Evolutionary conservation across 768 basidiomycete species (phyloP).

Genomic region (Russula ochroleuca): DNA sequence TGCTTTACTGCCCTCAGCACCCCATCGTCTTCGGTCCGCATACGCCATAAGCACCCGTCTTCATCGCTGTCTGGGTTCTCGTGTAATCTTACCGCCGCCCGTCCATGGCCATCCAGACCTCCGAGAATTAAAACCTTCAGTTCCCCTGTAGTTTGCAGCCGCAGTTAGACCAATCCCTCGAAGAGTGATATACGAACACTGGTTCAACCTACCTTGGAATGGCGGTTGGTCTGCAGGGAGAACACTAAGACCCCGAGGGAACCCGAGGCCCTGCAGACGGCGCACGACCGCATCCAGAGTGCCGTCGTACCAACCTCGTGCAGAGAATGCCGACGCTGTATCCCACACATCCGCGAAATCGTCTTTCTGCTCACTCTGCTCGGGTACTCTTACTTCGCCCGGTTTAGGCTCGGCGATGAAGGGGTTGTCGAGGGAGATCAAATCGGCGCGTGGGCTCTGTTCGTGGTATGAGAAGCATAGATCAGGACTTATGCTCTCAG

Average conservation of each 20-base stretch:
- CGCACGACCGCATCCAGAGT: slow-evolving; percentile 52
- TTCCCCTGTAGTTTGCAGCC: slow-evolving; percentile 46
- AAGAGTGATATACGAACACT: neutral
- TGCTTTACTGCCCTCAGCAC: slow-evolving; percentile 46
- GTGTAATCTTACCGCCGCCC: slow-evolving; percentile 51
- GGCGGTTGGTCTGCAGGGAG: slow-evolving; percentile 52
- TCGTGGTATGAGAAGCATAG: neutral
- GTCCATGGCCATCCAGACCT: slow-evolving; percentile 18
- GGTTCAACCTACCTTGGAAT: slow-evolving; percentile 49
- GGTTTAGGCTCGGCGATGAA: slow-evolving; percentile 47
- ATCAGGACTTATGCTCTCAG: neutral
- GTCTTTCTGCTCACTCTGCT: slow-evolving; percentile 27
- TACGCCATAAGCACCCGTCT: slow-evolving; percentile 66
- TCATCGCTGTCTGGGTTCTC: slow-evolving; percentile 50
- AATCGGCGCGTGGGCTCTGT: slow-evolving; percentile 45
- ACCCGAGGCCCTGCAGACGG: slow-evolving; percentile 47
- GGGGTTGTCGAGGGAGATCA: slow-evolving; percentile 73
- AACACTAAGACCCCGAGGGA: slow-evolving; percentile 40
- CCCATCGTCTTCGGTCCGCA: slow-evolving; percentile 49
- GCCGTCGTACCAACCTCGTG: slow-evolving; percentile 66
- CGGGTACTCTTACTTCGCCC: slow-evolving; percentile 6
- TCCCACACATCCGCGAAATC: slow-evolving; percentile 61
- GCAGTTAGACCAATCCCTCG: neutral
- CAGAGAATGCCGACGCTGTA: slow-evolving; percentile 38
- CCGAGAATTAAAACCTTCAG: slow-evolving; percentile 52